Conservation (phyloP, 306 rosid genomes). For the Arachis stenosperma region DNA sequence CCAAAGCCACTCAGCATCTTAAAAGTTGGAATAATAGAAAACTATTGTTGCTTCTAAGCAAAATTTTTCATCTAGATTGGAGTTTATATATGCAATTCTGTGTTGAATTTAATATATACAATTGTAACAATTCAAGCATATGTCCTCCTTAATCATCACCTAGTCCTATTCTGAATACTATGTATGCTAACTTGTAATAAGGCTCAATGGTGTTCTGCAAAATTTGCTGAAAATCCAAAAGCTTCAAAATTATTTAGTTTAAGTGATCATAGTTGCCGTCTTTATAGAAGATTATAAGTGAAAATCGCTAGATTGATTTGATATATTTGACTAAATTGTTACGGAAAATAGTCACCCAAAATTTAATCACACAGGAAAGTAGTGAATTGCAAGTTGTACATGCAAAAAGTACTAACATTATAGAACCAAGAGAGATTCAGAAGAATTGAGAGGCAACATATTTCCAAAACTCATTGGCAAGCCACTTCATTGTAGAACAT, state of each 20-base stretch:
- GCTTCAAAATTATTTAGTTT: neutral
- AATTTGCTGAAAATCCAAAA: neutral
- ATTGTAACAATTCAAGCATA: neutral
- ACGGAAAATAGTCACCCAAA: too few relatives aligned
- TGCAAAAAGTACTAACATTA: too few relatives aligned
- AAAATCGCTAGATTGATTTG: too few relatives aligned
- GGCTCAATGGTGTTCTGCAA: neutral
- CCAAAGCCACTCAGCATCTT: conserved; percentile 43
- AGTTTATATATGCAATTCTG: neutral
- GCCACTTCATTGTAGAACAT: neutral
- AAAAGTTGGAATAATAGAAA: neutral
- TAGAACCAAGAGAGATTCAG: too few relatives aligned
- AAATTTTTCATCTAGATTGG: conserved; percentile 3
- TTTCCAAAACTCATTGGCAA: neutral
- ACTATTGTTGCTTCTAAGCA: neutral
- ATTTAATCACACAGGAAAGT: too few relatives aligned
- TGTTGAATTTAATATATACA: neutral
- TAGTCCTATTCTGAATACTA: neutral
- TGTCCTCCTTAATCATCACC: too few relatives aligned
- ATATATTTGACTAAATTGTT: too few relatives aligned
- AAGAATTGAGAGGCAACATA: too few relatives aligned
- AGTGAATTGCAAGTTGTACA: too few relatives aligned
- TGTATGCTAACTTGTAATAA: neutral
- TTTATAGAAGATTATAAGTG: too few relatives aligned
- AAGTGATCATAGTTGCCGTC: too few relatives aligned